Evolutionary conservation across 805 yeast genomes (phyloP).

Genomic region (Metschnikowia aberdeeniae): DNA sequence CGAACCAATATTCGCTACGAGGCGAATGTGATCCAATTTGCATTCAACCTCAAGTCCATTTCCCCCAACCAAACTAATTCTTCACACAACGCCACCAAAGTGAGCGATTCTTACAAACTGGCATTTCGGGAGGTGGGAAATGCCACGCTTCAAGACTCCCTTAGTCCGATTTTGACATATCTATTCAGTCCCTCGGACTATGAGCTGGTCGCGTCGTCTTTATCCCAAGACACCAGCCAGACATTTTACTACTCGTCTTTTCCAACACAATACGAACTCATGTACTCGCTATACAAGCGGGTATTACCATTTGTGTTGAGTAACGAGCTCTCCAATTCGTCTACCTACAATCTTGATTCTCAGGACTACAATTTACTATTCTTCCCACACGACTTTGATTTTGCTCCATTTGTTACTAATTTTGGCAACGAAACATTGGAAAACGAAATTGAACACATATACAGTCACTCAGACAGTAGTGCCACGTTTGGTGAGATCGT

Average conservation of each 20-base stretch:
- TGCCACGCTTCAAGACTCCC: conserved; percentile 24
- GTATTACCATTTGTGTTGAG: conserved; percentile 24
- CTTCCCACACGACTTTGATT: conserved; percentile 5
- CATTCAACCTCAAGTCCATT: conserved; percentile 33
- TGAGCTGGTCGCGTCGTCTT: neutral
- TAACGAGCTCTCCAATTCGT: conserved; percentile 18
- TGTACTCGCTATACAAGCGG: conserved; percentile 26
- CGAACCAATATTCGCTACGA: conserved; percentile 31
- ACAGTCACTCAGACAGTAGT: neutral
- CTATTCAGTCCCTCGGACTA: conserved; percentile 27
- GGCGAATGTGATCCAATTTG: conserved; percentile 30
- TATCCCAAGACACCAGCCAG: neutral
- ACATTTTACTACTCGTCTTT: conserved; percentile 18
- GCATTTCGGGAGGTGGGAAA: conserved; percentile 23
- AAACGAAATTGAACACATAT: conserved; percentile 1
- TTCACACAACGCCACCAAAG: neutral
- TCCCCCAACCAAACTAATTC: neutral
- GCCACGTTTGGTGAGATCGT: conserved; percentile 3
- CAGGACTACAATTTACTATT: conserved; percentile 22
- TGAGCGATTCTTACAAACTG: neutral
- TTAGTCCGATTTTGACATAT: conserved; percentile 17
- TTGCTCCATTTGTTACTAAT: conserved; percentile 9
- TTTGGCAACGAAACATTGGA: conserved; percentile 1
- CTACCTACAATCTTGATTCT: conserved; percentile 21
- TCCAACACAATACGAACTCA: conserved; percentile 28